Conservation (phyloP, 2,329 filamentous ascomycete genomes). For the Thyridium curvatum region DNA sequence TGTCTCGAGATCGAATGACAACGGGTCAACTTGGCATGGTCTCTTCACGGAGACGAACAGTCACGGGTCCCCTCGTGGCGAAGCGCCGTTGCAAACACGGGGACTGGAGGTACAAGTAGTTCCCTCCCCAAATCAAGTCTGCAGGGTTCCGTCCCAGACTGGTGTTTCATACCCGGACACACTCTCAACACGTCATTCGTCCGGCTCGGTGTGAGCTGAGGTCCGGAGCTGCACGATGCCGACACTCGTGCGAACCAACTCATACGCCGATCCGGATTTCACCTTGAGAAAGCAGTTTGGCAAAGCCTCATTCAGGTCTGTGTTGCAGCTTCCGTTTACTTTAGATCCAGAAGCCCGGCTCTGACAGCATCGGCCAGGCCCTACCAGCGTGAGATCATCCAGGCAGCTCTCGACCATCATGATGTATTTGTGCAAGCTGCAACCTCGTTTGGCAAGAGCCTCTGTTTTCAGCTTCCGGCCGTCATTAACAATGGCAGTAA, state of each 20-base stretch:
- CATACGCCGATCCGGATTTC: conserved; percentile 63
- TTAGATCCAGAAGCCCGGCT: too few relatives aligned
- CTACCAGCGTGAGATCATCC: conserved; percentile 81
- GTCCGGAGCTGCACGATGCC: conserved; percentile 26
- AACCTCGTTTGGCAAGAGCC: conserved; percentile 84
- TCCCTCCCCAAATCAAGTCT: too few relatives aligned
- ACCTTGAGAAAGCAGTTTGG: conserved; percentile 68
- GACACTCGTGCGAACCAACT: conserved; percentile 36
- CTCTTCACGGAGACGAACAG: too few relatives aligned
- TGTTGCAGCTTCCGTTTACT: conserved; percentile 1
- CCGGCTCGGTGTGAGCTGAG: too few relatives aligned
- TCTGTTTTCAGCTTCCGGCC: conserved; percentile 89
- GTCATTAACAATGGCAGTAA: conserved; percentile 79
- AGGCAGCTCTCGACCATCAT: conserved; percentile 69
- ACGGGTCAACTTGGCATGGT: too few relatives aligned
- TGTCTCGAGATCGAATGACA: too few relatives aligned
- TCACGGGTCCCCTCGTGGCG: too few relatives aligned
- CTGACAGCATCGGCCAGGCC: conserved; percentile 44
- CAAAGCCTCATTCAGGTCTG: conserved; percentile 65
- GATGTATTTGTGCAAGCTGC: conserved; percentile 94
- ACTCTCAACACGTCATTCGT: neutral
- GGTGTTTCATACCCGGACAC: too few relatives aligned
- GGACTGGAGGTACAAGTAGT: too few relatives aligned
- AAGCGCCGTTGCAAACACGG: too few relatives aligned
- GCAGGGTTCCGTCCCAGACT: too few relatives aligned